Percentiles rank a stretch among this genome's conserved stretches.
These are phyloP conservation scores for Aspergillus brasiliensis DNA, from an alignment of 2,329 filamentous ascomycete species.

Conservation along the genomic window DNA sequence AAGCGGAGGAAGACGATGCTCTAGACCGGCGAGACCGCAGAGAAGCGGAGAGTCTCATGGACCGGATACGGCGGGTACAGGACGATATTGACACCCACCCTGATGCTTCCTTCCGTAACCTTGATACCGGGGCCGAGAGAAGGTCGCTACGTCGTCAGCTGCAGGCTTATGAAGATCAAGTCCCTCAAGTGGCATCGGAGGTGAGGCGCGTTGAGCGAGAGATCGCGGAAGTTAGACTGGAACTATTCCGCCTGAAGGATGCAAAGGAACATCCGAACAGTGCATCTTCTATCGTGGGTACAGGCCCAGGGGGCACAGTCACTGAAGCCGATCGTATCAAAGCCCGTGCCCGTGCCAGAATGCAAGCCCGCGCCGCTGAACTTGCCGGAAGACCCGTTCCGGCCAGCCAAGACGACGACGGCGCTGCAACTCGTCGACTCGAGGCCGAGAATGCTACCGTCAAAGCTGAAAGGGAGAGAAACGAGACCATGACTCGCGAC, in stretches of 20 bases:
- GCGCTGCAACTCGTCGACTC: constrained; percentile 77
- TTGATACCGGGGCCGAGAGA: constrained; percentile 85
- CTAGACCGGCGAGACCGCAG: constrained; percentile 87
- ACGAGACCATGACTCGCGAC: constrained; percentile 94
- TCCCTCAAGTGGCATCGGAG: constrained; percentile 89
- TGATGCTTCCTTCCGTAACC: constrained; percentile 67
- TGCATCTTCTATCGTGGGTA: constrained; percentile 80
- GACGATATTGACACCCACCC: constrained; percentile 94
- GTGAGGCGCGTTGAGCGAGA: constrained; percentile 87
- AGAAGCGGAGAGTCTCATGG: constrained; percentile 91
- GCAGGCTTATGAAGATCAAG: constrained; percentile 81
- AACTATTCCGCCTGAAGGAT: constrained; percentile 91
- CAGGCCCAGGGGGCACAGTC: constrained; percentile 83
- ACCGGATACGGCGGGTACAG: constrained; percentile 85
- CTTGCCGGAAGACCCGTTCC: constrained; percentile 80
- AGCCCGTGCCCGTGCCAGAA: constrained; percentile 93
- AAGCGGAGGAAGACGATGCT: constrained; percentile 85
- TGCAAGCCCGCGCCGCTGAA: constrained; percentile 95
- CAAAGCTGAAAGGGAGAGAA: constrained; percentile 84
- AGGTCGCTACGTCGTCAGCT: constrained; percentile 85
- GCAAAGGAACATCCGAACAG: constrained; percentile 87
- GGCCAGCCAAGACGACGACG: constrained; percentile 68
- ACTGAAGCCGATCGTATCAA: constrained; percentile 95
- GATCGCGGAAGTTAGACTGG: constrained; percentile 87
- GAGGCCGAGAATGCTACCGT: constrained; percentile 85